phyloP scores from a whole-genome alignment of 2,329 filamentous ascomycete genomes.

The Paracoccidioides brasiliensis region DNA sequence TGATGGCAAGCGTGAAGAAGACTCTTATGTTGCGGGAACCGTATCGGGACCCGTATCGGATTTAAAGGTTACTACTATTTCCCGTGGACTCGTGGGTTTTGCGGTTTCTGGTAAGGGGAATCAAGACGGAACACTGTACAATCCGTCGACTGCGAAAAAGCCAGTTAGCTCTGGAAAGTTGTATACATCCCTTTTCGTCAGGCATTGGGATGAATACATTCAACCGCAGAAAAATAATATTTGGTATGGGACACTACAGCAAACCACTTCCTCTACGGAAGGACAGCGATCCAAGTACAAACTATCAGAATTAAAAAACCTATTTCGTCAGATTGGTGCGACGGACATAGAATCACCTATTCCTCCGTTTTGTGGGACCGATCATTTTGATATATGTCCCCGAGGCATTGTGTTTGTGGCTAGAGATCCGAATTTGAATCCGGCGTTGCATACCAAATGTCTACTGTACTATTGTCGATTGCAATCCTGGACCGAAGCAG shows the following conservation, averaged over 20 bases:
- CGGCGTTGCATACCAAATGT: conserved; percentile 35
- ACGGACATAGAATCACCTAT: conserved; percentile 35
- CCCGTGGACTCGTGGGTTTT: conserved; percentile 32
- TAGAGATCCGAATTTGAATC: conserved; percentile 33
- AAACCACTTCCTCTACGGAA: conserved; percentile 20
- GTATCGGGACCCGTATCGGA: conserved; percentile 35
- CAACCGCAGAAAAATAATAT: conserved; percentile 38
- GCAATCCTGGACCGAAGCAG: conserved; percentile 29
- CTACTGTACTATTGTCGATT: conserved; percentile 34
- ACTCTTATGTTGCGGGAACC: conserved; percentile 32
- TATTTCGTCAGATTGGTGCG: conserved; percentile 28
- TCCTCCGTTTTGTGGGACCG: conserved; percentile 34
- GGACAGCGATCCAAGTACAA: conserved; percentile 17
- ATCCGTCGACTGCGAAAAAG: conserved; percentile 37
- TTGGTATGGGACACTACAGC: conserved; percentile 36
- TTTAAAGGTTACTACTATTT: conserved; percentile 32
- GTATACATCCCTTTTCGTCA: conserved; percentile 40
- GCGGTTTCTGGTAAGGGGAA: conserved; percentile 37
- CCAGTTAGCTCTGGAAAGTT: conserved; percentile 34
- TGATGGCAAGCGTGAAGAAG: conserved; percentile 25
- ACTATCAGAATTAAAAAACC: conserved; percentile 32
- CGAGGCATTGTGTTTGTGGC: conserved; percentile 34
- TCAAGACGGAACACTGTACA: conserved; percentile 36
- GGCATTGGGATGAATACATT: conserved; percentile 41
- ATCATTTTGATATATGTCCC: conserved; percentile 35